These are phyloP conservation scores for Avena insularis DNA, from an alignment of 176 grass and related monocot genomes.

Conservation along the genomic window DNA sequence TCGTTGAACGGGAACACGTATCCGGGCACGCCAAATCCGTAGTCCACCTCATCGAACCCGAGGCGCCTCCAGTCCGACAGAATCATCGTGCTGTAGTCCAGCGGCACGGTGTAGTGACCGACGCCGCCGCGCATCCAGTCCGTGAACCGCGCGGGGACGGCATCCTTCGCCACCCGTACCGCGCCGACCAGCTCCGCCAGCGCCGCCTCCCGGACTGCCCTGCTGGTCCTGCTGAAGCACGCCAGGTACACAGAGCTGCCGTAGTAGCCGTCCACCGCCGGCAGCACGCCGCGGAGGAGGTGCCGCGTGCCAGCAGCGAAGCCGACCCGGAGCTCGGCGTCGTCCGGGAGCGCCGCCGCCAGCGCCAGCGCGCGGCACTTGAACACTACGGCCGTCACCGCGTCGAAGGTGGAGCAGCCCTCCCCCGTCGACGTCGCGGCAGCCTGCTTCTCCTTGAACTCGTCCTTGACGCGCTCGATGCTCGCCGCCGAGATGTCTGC, in stretches of 20 bases:
- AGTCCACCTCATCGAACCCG: conserved; percentile 85
- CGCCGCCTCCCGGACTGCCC: conserved; percentile 40
- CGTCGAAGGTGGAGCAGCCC: conserved; percentile 78
- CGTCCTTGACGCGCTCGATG: conserved; percentile 61
- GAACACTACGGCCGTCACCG: conserved; percentile 66
- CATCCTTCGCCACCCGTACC: conserved; percentile 71
- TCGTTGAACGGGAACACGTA: conserved; percentile 72
- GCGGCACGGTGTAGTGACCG: conserved; percentile 66
- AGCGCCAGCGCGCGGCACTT: conserved; percentile 11
- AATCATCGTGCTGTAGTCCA: conserved; percentile 71
- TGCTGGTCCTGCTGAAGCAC: conserved; percentile 34
- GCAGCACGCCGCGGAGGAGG: conserved; percentile 61
- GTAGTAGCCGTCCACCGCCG: conserved; percentile 46
- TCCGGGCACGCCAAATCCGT: conserved; percentile 68
- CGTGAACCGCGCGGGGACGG: conserved; percentile 51
- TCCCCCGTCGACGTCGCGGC: conserved; percentile 26
- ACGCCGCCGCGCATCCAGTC: conserved; percentile 66
- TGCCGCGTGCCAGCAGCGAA: conserved; percentile 85
- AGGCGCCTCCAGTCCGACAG: conserved; percentile 81
- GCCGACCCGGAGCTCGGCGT: conserved; percentile 61
- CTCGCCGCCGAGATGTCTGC: conserved; percentile 57
- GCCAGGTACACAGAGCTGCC: conserved; percentile 63
- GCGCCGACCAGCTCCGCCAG: conserved; percentile 59
- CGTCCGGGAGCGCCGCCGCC: conserved; percentile 25
- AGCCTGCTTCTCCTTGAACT: conserved; percentile 22